Conservation (phyloP, 148 eudicot species). For the Hydrangea macrophylla region DNA sequence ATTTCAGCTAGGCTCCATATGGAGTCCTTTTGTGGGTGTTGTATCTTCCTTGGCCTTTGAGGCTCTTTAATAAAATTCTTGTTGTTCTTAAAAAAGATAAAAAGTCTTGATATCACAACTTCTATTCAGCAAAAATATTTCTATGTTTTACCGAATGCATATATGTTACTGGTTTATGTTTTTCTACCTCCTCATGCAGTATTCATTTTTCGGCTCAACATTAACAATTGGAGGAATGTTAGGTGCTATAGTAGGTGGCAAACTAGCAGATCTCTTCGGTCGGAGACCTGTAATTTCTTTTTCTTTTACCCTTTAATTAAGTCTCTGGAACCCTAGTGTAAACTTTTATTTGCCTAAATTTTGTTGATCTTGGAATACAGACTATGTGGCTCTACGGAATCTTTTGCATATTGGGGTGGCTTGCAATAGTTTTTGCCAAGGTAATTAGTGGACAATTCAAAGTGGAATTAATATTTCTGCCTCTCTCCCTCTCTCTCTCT, state of each 20-base stretch:
- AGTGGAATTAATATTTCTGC: no score
- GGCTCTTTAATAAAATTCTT: no score
- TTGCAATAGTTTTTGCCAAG: conserved; percentile 42
- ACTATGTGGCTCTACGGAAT: conserved; percentile 41
- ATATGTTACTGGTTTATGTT: no score
- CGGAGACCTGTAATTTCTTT: conserved; percentile 32
- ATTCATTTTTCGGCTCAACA: conserved; percentile 19
- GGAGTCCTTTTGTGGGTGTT: no score
- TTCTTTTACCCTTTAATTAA: background rate
- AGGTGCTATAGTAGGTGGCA: conserved; percentile 50
- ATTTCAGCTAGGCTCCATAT: no score
- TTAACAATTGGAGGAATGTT: conserved; percentile 44
- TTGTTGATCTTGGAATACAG: conserved; percentile 30
- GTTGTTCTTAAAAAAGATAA: no score
- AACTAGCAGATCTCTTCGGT: conserved; percentile 42
- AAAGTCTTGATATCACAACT: no score
- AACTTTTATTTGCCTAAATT: background rate
- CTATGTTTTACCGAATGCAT: no score
- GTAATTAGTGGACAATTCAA: no score
- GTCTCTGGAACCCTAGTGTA: background rate
- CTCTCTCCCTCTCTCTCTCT: background rate
- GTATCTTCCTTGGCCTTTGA: no score
- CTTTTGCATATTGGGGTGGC: conserved; percentile 43
- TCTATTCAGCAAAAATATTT: no score
- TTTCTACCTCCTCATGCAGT: background rate